Conservation (phyloP, 805 yeast species). For the Lachancea quebecensis region DNA sequence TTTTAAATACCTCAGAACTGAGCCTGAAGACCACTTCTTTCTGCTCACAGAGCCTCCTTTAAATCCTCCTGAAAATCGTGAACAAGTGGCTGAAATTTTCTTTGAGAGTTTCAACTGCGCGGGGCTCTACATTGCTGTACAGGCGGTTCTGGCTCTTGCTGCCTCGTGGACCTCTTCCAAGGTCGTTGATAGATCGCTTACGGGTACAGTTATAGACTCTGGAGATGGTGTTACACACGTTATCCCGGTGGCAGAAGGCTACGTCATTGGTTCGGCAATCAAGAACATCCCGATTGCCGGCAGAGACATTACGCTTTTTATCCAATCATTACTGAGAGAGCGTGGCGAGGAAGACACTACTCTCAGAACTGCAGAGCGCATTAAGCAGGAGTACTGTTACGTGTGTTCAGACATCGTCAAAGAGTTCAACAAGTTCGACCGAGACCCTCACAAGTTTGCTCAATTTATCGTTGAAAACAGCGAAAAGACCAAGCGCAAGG, state of each 20-base stretch:
- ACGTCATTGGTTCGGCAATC: slow-evolving; percentile 95
- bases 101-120: slow-evolving; percentile 98
- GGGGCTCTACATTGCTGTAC: slow-evolving; percentile 96
- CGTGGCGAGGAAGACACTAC: slow-evolving; percentile 95
- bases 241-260: slow-evolving; percentile 98
- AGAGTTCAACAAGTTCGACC: slow-evolving; percentile 91
- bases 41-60: slow-evolving; percentile 95
- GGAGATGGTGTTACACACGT: slow-evolving; percentile 99
- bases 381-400: slow-evolving; percentile 94
- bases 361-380: slow-evolving; percentile 90
- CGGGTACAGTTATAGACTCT: slow-evolving; percentile 97
- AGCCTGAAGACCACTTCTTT: slow-evolving; percentile 97
- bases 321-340: slow-evolving; percentile 89
- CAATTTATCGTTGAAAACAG: slow-evolving; percentile 84
- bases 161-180: slow-evolving; percentile 98
- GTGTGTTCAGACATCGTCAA: slow-evolving; percentile 97
- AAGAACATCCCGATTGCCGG: slow-evolving; percentile 98
- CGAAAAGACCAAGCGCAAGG: slow-evolving; percentile 50
- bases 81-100: slow-evolving; percentile 97
- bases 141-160: slow-evolving; percentile 96
- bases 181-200: slow-evolving; percentile 87
- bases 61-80: slow-evolving; percentile 99
- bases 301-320: slow-evolving; percentile 90
- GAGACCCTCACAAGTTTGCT: slow-evolving; percentile 88
- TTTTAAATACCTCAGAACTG: slow-evolving; percentile 92